Evolutionary conservation across 768 basidiomycete species (phyloP), one percentile per base, ranked within the genome.

Genomic region (Leucocoprinus leucothites): DNA sequence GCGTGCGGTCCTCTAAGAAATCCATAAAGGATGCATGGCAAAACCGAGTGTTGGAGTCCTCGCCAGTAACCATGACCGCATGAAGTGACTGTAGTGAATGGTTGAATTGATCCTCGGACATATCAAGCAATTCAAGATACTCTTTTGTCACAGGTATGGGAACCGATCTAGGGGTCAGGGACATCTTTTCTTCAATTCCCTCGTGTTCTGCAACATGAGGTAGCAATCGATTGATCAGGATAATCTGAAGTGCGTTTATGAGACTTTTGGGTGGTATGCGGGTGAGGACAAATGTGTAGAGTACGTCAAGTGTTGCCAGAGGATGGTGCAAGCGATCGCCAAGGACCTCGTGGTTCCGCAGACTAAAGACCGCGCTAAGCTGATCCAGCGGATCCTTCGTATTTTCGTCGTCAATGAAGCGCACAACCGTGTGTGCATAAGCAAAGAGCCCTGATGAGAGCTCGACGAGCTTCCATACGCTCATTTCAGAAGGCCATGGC

Each of bases 381-480:
- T 14, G 21, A 25, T 13, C 16, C 1, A 34, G 26, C 3, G 57
- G 53, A 8, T 55, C 24, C 22, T 21, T 14, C 13, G 21, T 22
- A 9, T 22, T 11, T 14, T 21, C 22, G 24, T 59, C 58, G 8
- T 51, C 63, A 36, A 65, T 55, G 56, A 61, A 68, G 16, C 61
- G 60, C 6, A 66, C 38, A 25, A 61, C 57, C 11, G 63, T 65
- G 1, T 62, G 57, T 2, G 59, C 61, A 28, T 66, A 70, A 41
- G 67, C 61, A 41, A 67, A 67, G 41, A 62, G 60, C 4, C 66
- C 63, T 1, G 60, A 62, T 3, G 67, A 59, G 22, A 58, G 63
- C 5, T 58, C 14, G 0, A 61, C 61, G 1, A 69, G 53, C 1
- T 11, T 18, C 6, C 58, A 34, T 2, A 65, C 40, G 3, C 56